phyloP scores from a whole-genome alignment of 1,284 basidiomycete genomes.

The Heterobasidion irregulare region DNA sequence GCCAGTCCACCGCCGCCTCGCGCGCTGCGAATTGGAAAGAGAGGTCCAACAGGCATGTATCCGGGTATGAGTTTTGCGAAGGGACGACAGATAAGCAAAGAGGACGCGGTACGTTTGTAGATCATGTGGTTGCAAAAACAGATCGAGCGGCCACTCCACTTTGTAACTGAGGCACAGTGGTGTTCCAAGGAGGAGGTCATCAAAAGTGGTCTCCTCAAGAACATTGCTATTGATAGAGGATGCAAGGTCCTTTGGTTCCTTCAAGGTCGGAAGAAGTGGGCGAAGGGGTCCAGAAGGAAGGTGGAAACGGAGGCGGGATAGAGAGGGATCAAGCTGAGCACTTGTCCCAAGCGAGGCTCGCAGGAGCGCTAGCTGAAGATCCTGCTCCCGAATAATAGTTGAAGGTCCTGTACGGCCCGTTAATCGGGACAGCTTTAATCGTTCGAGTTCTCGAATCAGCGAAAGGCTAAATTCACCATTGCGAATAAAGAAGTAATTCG shows the following conservation, averaged over 20 bases:
- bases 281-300: slow-evolving; percentile 74
- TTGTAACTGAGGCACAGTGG: slow-evolving; percentile 60
- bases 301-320: slow-evolving; percentile 63
- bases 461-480: slow-evolving; percentile 83
- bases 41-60: slow-evolving; percentile 79
- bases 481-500: slow-evolving; percentile 80
- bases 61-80: slow-evolving; percentile 75
- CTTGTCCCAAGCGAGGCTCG: slow-evolving; percentile 80
- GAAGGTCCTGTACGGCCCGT: slow-evolving; percentile 54
- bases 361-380: slow-evolving; percentile 73
- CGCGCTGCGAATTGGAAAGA: slow-evolving; percentile 76
- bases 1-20: slow-evolving; percentile 77
- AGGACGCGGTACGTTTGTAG: slow-evolving; percentile 68
- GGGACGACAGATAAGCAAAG: slow-evolving; percentile 76
- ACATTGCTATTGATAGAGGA: slow-evolving; percentile 8
- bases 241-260: slow-evolving; percentile 20
- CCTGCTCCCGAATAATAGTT: slow-evolving; percentile 80
- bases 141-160: slow-evolving; percentile 81
- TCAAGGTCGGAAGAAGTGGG: slow-evolving; percentile 64
- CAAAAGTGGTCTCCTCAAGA: slow-evolving; percentile 46
- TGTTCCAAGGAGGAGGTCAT: slow-evolving; percentile 73
- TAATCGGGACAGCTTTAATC: slow-evolving; percentile 68
- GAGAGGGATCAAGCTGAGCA: slow-evolving; percentile 71
- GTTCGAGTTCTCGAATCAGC: slow-evolving; percentile 75
- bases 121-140: slow-evolving; percentile 76